Conservation (phyloP, 169 alveolate species). For the Cryptosporidium meleagridis region DNA sequence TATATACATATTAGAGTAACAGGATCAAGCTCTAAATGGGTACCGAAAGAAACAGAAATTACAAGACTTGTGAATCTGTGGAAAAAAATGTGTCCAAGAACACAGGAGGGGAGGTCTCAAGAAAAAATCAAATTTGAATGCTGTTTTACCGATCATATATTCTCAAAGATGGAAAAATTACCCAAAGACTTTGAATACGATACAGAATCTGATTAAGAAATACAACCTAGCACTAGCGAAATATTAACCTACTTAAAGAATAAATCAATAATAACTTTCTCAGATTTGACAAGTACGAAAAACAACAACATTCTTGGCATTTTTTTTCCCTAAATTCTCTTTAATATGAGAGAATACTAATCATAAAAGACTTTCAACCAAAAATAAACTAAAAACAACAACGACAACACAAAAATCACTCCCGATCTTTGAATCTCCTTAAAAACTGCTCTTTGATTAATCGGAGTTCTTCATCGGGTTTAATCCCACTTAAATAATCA, state of each 20-base stretch:
- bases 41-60: conserved; percentile 33
- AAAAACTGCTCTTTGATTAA: background rate
- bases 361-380: background rate
- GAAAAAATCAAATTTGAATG: conserved; percentile 40
- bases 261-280: background rate
- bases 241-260: background rate
- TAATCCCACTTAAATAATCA: background rate
- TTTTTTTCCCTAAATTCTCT: too few relatives aligned
- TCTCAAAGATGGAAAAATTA: conserved; percentile 15
- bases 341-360: background rate
- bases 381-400: background rate
- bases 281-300: too few relatives aligned
- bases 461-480: background rate
- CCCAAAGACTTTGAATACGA: background rate
- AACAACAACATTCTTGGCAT: too few relatives aligned
- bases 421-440: background rate
- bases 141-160: conserved; percentile 53
- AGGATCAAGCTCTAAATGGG: conserved; percentile 55
- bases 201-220: conserved; percentile 20
- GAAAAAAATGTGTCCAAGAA: conserved; percentile 46
- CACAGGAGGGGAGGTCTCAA: background rate
- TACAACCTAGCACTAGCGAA: background rate
- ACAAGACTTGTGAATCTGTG: background rate
- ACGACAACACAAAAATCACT: background rate
- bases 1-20: conserved; percentile 56